Evolutionary conservation across 2,329 filamentous ascomycete genomes (phyloP).

Genomic region (Penicillium brasilianum): DNA sequence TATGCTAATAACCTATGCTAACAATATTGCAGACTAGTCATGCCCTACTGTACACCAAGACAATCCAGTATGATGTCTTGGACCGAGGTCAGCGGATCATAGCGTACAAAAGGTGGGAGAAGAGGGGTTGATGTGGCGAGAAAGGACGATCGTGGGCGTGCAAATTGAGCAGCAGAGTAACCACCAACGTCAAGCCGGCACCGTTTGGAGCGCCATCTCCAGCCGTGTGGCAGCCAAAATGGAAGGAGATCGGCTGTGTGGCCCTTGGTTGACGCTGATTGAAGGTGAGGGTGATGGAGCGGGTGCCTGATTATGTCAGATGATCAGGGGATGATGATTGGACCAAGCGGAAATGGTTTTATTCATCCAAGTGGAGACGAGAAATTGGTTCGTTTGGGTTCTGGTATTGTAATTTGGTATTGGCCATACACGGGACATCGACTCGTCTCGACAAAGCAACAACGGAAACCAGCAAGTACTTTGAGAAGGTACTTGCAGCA

Average conservation of each 20-base stretch:
- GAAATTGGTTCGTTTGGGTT: not conserved
- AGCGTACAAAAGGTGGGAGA: not conserved
- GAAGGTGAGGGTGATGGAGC: slow-evolving; percentile 2
- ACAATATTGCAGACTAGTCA: not conserved
- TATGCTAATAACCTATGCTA: too few relatives aligned
- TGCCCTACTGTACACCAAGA: not conserved
- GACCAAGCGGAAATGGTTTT: not conserved
- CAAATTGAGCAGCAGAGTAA: not conserved
- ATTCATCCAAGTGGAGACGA: not conserved
- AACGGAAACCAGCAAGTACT: slow-evolving; percentile 12
- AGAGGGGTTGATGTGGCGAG: slow-evolving; percentile 7
- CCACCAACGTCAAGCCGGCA: not conserved
- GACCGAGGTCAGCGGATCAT: not conserved
- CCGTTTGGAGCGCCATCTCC: slow-evolving; percentile 7
- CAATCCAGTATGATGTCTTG: not conserved
- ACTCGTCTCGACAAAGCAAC: not conserved
- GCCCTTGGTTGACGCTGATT: slow-evolving; percentile 12
- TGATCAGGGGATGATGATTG: slow-evolving; percentile 8
- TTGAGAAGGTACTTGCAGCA: not conserved
- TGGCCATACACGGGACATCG: slow-evolving; percentile 6
- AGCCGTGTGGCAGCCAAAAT: slow-evolving; percentile 22
- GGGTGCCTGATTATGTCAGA: slow-evolving; percentile 29
- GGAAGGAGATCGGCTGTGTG: slow-evolving; percentile 23
- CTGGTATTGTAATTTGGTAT: slow-evolving; percentile 2
- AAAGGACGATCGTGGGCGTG: not conserved